These are phyloP conservation scores for Crataegus laevigata DNA, from an alignment of 306 rosid genomes.

Conservation along the genomic window DNA sequence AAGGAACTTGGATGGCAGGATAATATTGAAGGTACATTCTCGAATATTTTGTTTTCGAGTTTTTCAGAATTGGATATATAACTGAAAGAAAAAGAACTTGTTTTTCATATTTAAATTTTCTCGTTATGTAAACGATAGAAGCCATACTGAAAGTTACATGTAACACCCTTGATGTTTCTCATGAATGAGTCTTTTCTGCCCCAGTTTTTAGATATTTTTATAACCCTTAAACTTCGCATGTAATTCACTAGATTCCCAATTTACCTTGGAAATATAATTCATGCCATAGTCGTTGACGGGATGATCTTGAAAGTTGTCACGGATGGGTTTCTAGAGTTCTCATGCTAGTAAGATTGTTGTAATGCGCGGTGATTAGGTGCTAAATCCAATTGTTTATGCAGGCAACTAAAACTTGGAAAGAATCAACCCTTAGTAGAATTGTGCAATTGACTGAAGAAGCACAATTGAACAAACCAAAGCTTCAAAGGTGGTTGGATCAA, in stretches of 20 bases:
- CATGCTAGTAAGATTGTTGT: conserved; percentile 16
- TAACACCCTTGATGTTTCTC: not conserved
- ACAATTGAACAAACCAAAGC: conserved; percentile 79
- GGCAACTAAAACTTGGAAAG: conserved; percentile 87
- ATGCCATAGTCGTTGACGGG: not conserved
- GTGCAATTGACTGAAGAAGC: conserved; percentile 99
- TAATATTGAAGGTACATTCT: conserved; percentile 73
- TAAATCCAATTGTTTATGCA: conserved; percentile 27
- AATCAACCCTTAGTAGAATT: conserved; percentile 82
- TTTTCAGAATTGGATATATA: not conserved
- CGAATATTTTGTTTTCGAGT: conserved; percentile 1
- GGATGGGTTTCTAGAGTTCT: not conserved
- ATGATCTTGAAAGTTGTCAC: not conserved
- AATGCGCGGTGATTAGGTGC: not conserved
- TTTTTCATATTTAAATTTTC: not conserved
- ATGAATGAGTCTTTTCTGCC: not conserved
- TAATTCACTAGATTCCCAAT: not conserved
- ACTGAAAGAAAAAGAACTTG: not conserved
- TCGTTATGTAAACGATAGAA: not conserved
- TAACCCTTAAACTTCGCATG: too few species aligned
- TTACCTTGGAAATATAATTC: not conserved
- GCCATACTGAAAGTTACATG: not conserved
- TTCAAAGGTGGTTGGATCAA: conserved; percentile 97
- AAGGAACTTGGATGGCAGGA: conserved; percentile 93
- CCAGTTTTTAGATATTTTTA: not conserved